Percentiles rank a stretch among this genome's conserved stretches.
Conservation (phyloP, 257 asterid genomes). For the Coffea canephora region DNA sequence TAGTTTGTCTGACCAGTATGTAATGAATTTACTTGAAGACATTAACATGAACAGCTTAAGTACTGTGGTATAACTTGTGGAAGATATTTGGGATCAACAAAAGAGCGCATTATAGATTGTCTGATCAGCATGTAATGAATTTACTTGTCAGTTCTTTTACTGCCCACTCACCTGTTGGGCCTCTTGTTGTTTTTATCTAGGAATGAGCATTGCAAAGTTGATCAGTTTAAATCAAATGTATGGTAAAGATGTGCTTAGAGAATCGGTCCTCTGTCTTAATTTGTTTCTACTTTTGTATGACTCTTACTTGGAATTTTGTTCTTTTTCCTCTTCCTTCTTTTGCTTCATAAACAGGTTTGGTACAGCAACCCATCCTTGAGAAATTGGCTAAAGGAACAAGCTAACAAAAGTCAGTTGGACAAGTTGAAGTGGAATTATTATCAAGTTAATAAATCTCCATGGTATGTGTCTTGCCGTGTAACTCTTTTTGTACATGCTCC, state of each 20-base stretch:
- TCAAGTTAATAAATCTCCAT: conserved; percentile 82
- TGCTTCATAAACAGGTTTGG: conserved; percentile 67
- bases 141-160: not conserved
- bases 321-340: not conserved
- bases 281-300: not conserved
- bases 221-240: not conserved
- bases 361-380: conserved; percentile 76
- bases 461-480: conserved; percentile 41
- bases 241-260: not conserved
- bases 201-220: not conserved
- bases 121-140: not conserved
- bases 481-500: not conserved
- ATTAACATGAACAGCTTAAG: not conserved
- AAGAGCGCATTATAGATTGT: not conserved
- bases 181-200: not conserved
- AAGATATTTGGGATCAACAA: not conserved
- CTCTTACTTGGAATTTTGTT: not conserved
- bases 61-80: not conserved
- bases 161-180: not conserved
- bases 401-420: conserved; percentile 62
- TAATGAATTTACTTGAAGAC: not conserved
- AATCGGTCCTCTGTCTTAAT: not conserved
- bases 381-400: conserved; percentile 79
- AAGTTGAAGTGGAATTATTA: conserved; percentile 80
- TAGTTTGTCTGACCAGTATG: not conserved